Base-by-base conservation (phyloP, 2,329 filamentous ascomycete genomes). In the Alternaria gansuensis region DNA sequence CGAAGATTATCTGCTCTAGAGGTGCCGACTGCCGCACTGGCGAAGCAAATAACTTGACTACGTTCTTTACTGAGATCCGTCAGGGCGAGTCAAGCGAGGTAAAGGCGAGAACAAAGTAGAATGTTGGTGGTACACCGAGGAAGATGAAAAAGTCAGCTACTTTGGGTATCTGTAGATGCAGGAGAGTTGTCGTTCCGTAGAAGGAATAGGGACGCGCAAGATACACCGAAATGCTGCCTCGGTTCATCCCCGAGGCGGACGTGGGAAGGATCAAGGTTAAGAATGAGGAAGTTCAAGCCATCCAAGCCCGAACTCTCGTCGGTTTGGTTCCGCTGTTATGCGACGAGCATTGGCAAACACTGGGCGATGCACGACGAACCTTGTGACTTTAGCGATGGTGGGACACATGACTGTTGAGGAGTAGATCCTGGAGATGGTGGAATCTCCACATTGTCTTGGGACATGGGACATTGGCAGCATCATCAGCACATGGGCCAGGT, bases 381-480 rank as follows among this genome's bases (percentile, higher is more conserved):
- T 34, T 11, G 21, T 36, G 44, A 48, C 13, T 34, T 48, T 34
- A 48, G 44, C 44, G 50, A 54, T 54, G 43, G 50, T 54, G 55
- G 55, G 55, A 57, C 50, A 54, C 50, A 54, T 54, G 55, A 54
- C 50, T 54, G 41, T 39, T 17, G 37, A 48, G 44, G 17, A 58
- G 43, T 33, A 43, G 24, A 48, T 43, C 23, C 41, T 54, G 50
- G 43, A 54, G 55, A 57, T 31, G 33, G 55, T 43, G 43, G 55
- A 43, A 43, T 45, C 50, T 48, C 55, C 55, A 48, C 50, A 48
- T 21, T 36, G 37, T 31, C 43, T 43, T 39, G 24, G 50, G 46
- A 41, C 36, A 21, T 36, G 37, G 37, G 55, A 54, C 43, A 36
- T 54, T 49, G 51, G 43, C 51, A 54, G 29, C 45, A 45, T 41